Percentiles rank a stretch among this genome's conserved stretches.
Evolutionary conservation across 768 basidiomycete genomes (phyloP).

Genomic region (Galerina sulciceps): DNA sequence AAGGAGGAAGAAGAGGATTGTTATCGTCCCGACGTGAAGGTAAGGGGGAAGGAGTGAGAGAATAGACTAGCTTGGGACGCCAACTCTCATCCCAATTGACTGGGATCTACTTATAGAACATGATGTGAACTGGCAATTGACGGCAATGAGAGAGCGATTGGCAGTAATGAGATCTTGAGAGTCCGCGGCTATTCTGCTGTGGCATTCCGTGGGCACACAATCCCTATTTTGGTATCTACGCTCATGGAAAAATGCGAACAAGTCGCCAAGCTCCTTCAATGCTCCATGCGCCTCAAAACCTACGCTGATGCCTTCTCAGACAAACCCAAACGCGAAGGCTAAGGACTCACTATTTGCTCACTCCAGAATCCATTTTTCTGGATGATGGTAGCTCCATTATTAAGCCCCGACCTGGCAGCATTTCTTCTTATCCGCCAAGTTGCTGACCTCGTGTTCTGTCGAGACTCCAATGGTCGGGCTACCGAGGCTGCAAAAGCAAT

Average conservation of each 20-base stretch:
- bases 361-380: too few species aligned
- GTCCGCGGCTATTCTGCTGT: background rate
- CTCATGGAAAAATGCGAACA: conserved; percentile 3
- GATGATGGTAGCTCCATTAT: background rate
- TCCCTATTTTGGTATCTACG: conserved; percentile 6
- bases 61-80: conserved; percentile 19
- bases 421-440: background rate
- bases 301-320: too few species aligned
- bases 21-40: conserved; percentile 25
- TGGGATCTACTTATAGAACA: conserved; percentile 23
- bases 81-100: conserved; percentile 23
- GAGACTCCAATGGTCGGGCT: background rate
- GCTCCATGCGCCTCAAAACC: conserved; percentile 9
- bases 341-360: too few species aligned
- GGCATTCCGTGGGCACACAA: conserved; percentile 13
- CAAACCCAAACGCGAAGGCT: too few species aligned
- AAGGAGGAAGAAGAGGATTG: conserved; percentile 16
- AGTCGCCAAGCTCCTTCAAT: conserved; percentile 7
- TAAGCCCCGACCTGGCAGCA: background rate
- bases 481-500: too few species aligned
- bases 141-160: conserved; percentile 2
- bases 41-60: conserved; percentile 23
- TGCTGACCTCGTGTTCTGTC: background rate
- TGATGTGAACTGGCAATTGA: conserved; percentile 14
- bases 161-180: conserved; percentile 13